Conservation (phyloP, 116 monocot species). For the Iris pallida region DNA sequence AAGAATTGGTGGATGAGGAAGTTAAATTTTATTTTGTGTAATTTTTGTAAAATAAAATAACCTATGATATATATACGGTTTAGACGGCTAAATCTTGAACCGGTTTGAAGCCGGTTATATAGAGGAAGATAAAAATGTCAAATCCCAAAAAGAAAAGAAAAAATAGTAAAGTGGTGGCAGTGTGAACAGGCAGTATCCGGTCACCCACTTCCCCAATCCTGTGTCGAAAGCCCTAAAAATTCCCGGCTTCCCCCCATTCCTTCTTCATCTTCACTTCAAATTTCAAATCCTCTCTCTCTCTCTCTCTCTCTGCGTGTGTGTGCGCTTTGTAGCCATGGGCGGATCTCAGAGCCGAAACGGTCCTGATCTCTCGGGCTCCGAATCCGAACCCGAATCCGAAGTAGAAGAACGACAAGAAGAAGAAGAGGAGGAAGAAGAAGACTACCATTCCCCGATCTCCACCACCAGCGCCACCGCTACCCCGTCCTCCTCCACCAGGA, state of each 20-base stretch:
- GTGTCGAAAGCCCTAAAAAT: neutral
- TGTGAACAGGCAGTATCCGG: neutral
- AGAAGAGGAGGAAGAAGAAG: conserved; percentile 21
- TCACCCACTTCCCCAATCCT: conserved; percentile 4
- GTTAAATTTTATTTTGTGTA: too few relatives aligned
- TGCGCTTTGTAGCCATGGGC: conserved; percentile 55
- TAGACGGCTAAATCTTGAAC: too few relatives aligned
- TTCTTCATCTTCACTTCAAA: conserved; percentile 5
- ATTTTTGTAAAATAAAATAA: too few relatives aligned
- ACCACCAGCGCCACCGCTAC: neutral
- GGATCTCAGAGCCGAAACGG: conserved; percentile 90
- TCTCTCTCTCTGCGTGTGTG: neutral
- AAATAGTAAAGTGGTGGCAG: too few relatives aligned
- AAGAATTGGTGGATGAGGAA: too few relatives aligned
- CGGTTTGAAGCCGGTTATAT: too few relatives aligned
- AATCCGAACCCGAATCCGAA: conserved; percentile 35
- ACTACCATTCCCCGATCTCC: conserved; percentile 6
- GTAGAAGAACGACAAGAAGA: conserved; percentile 22
- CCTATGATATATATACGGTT: too few relatives aligned
- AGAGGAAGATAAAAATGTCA: too few relatives aligned
- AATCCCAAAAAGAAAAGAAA: too few relatives aligned
- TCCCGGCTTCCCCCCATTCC: neutral
- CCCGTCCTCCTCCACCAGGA: neutral
- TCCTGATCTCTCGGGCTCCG: conserved; percentile 63
- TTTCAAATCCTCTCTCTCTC: conserved; percentile 1